Conservation (phyloP, 2,329 filamentous ascomycete genomes). For the Diaporthe sp. region DNA sequence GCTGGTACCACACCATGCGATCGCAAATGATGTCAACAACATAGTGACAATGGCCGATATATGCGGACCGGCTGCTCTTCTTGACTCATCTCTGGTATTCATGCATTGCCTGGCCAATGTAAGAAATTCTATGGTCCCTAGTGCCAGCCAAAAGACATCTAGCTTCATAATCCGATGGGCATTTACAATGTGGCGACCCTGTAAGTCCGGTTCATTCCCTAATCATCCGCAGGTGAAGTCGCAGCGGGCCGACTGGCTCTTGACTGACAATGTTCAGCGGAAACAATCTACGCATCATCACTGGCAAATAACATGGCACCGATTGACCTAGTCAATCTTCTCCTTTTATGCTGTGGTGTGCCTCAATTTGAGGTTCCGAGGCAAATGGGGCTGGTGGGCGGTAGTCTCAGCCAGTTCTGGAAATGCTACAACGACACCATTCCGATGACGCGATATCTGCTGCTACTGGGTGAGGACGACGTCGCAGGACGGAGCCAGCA, state of each 20-base stretch:
- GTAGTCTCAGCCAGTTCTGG: constrained; percentile 60
- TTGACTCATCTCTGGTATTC: constrained; percentile 81
- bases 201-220: constrained; percentile 57
- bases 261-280: constrained; percentile 56
- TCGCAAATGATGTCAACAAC: constrained; percentile 76
- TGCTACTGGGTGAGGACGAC: constrained; percentile 58
- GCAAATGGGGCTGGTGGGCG: constrained; percentile 54
- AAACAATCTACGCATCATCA: constrained; percentile 73
- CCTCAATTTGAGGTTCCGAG: constrained; percentile 44
- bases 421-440: constrained; percentile 54
- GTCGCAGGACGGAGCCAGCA: neutral
- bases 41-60: constrained; percentile 83
- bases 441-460: constrained; percentile 62
- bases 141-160: constrained; percentile 72
- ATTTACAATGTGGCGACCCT: constrained; percentile 83
- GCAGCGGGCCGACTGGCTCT: constrained; percentile 24
- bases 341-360: constrained; percentile 75
- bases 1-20: constrained; percentile 73
- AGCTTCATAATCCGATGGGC: constrained; percentile 85
- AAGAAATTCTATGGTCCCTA: constrained; percentile 75
- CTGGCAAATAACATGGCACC: constrained; percentile 73
- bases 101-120: constrained; percentile 77
- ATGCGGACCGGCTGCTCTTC: constrained; percentile 80
- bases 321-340: constrained; percentile 72
- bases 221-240: constrained; percentile 6